Percentiles rank a stretch among this genome's conserved stretches.
Evolutionary conservation across 441 rosid genomes (phyloP).

Genomic region (Euphorbia corollata): DNA sequence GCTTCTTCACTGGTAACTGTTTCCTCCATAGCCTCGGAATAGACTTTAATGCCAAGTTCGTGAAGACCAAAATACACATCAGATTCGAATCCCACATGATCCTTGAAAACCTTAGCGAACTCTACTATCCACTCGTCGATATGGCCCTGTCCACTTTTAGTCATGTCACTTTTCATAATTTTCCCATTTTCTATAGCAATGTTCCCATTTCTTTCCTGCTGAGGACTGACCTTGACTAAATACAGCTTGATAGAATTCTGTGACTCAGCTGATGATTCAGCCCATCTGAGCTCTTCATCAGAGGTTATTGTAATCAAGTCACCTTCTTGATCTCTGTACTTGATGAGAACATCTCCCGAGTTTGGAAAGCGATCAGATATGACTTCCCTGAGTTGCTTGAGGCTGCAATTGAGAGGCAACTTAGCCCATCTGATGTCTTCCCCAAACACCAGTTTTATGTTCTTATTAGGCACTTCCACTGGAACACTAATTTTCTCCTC

Average conservation of each 20-base stretch:
- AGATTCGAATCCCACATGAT: slow-evolving; percentile 81
- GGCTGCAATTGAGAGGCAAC: slow-evolving; percentile 57
- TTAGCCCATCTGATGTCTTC: slow-evolving; percentile 92
- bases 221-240: slow-evolving; percentile 51
- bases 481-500: slow-evolving; percentile 39
- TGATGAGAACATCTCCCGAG: slow-evolving; percentile 52
- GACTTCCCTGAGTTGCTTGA: slow-evolving; percentile 54
- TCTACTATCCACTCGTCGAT: slow-evolving; percentile 79
- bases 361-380: slow-evolving; percentile 65
- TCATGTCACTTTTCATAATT: slow-evolving; percentile 25
- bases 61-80: slow-evolving; percentile 83
- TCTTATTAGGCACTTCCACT: slow-evolving; percentile 42
- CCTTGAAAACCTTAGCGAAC: slow-evolving; percentile 80
- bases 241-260: slow-evolving; percentile 59
- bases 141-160: slow-evolving; percentile 32
- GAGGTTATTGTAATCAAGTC: slow-evolving; percentile 79
- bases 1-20: slow-evolving; percentile 82
- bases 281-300: slow-evolving; percentile 69
- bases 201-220: slow-evolving; percentile 30
- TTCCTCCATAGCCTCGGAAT: slow-evolving; percentile 90
- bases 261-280: slow-evolving; percentile 49
- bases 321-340: slow-evolving; percentile 80
- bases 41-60: slow-evolving; percentile 76
- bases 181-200: slow-evolving; percentile 36
- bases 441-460: slow-evolving; percentile 68